Evolutionary conservation across 345 rosid species (phyloP), one percentile per base, ranked within the genome.

Genomic region (Anacardium occidentale): DNA sequence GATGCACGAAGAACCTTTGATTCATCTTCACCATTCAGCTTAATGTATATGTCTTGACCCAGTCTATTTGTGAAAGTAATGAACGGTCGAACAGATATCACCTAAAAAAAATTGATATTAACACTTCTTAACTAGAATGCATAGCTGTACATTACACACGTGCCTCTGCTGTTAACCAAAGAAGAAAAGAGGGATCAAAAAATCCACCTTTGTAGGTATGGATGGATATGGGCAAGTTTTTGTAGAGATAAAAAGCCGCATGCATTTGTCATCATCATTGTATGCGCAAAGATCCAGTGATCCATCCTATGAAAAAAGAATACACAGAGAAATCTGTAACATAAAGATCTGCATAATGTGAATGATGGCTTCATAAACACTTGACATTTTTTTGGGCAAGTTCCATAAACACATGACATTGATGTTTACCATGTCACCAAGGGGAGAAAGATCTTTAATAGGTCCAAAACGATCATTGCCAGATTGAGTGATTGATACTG

Each of bases 31-130:
- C 81, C 79, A 85, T 83, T 89, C 75, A 89, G 76, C 80, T 86
- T 89, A 68, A 95, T 74, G 77, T 69, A 85, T 42, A 95, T 76
- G 74, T 92, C 88, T 82, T 83, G 89, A 74, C 99, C 99, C 32
- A 91, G 82, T 79, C 97, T 92, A 68, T 95, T 95, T 51, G 99
- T 92, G 77, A 92, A 92, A 62, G 97, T 95, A 87, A 92, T 87
- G 83, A 88, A 92, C 66, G 99, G 99, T 34, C 98, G 90, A 74
- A 95, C 76, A 60, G 88, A 88, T 79, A 95, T 88, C 54, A 92
- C 91, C 99, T 95, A 77, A 47, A 54, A 76, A 29, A 1, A 73
- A 40, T 59, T 47, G 40, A 52, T 24, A 74, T 52, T 74, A 77
- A 67, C 44, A 74, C 47, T 53, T 66, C 32, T 48, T 21, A 51